Percentiles rank a stretch among this genome's conserved stretches.
Conservation (phyloP, 768 basidiomycete genomes). For the Termitomyces sp. region DNA sequence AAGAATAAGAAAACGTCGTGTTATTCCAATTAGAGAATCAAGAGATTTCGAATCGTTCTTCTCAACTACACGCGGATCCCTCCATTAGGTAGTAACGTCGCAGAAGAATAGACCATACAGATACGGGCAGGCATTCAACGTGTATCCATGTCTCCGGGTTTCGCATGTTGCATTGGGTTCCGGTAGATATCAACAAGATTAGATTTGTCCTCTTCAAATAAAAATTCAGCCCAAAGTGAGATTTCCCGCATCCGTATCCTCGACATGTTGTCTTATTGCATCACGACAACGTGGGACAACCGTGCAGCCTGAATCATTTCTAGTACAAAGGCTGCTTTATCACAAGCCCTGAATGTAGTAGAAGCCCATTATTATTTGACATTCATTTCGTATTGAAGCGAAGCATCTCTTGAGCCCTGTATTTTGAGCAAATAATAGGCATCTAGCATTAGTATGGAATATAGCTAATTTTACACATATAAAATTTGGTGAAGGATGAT, state of each 20-base stretch:
- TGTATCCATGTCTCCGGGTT: conserved; percentile 60
- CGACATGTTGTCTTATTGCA: conserved; percentile 4
- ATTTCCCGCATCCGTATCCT: conserved; percentile 5
- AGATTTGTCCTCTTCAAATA: conserved; percentile 27
- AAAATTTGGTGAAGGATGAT: conserved; percentile 7
- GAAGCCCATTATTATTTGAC: conserved; percentile 1
- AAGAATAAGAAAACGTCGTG: conserved; percentile 8
- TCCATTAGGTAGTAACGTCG: conserved; percentile 48
- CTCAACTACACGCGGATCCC: conserved; percentile 13
- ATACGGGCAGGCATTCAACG: conserved; percentile 45
- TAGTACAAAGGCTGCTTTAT: conserved; percentile 4
- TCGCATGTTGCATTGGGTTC: conserved; percentile 57
- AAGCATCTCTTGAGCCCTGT: conserved; percentile 9
- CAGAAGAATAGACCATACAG: conserved; percentile 41
- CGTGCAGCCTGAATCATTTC: neutral
- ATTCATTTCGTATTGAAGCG: neutral
- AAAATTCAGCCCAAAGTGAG: neutral
- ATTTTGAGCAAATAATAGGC: conserved; percentile 4
- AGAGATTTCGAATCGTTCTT: conserved; percentile 22
- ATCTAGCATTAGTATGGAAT: conserved; percentile 13
- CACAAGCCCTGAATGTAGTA: conserved; percentile 1
- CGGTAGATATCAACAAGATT: conserved; percentile 52
- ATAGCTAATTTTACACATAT: conserved; percentile 15
- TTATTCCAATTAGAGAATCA: conserved; percentile 19
- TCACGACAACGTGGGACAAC: conserved; percentile 7